Base-by-base conservation (phyloP, 306 rosid genomes). In the Amphicarpaea edgeworthii region DNA sequence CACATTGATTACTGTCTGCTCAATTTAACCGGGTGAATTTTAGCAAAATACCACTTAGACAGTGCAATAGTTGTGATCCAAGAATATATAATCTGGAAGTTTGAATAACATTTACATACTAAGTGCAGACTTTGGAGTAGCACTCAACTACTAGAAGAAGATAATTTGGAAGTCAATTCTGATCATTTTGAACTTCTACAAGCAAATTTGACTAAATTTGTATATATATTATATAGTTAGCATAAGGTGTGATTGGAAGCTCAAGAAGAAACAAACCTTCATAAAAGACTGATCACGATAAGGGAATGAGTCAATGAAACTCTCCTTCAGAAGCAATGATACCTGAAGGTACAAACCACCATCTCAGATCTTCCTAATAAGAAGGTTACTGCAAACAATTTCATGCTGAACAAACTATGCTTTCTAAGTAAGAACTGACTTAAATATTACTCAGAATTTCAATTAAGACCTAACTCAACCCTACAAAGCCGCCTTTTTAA, bases 281-380 rank as follows among this genome's bases (percentile, higher is more conserved):
- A 96, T 88, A 86, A 96, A 96, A 59, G 96, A 87, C 14, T 86
- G 91, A 83, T 92, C 99, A 6, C 93, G 97, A 43, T 86, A 86
- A 26, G 97, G 89, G 84, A 89, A 90, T 0, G 99, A 96, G 81
- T 86, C 97, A 0, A 96, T 90, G 88, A 90, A 96, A 86, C 99
- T 96, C 89, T 96, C 98, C 86, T 92, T 96, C 89, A 96, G 75
- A 78, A 96, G 99, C 87, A 96, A 86, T 6, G 99, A 96, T 67
- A 96, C 98, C 99, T 96, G 69, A 64, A 75, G 70, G 77, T 49
- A 45, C 64, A 79, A 76, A 50, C 37, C 65, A 53, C 28, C 45
- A 65, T 66, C 6, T 64, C 77, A 85, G 81, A 84, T 74, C 50
- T 40, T 76, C 60, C 64, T n/a, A 54, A 30, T 73, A 60, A 70